Base-by-base conservation (phyloP, 2,329 filamentous ascomycete species). In the Pseudovirgaria hyperparasitica region DNA sequence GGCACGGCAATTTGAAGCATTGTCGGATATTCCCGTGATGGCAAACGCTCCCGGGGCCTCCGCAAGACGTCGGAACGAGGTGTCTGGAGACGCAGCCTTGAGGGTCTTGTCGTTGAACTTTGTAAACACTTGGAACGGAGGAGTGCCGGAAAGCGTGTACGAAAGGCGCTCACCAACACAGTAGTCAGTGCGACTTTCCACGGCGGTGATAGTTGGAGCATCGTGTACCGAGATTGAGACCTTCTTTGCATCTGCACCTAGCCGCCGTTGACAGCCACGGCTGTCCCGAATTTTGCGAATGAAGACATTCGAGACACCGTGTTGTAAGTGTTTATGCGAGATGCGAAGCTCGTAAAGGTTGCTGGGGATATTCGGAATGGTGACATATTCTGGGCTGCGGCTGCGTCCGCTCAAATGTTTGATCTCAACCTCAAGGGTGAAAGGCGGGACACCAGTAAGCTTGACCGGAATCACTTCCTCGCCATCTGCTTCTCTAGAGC, bases 131-230 rank as follows among this genome's bases (percentile, higher is more conserved):
- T 87, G 82, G 53, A 98, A 98, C 0, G 92, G 92, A 11, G 85
- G 76, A 29, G 82, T 81, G 23, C 90, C 92, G 2, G 84, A 82
- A 5, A 98, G 72, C 0, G 82, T 85, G 57, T 93, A 98, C 4
- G 82, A 80, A 38, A 98, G 78, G 28, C 86, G 78, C 53, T 98
- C 90, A 38, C 92, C 90, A 8, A 98, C 86, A 54, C 90, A 98
- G 57, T 87, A 94, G 57, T 98, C 82, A 10, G 67, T 67, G 34
- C 81, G 76, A 14, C 80, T 75, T 46, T 96, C 86, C 19, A 93
- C 67, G 3, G 87, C 75, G 32, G 86, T 82, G 42, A 96, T 92
- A 5, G 81, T 81, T 1, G 90, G 90, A 1, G 90, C 82, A 43
- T 96, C 85, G 42, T 86, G 92, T 6, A 98, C 81, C 33, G 87